A percentile compares a stretch with the other conserved stretches of the same genome.
These are phyloP conservation scores for Lasiodiplodia sp. DNA, from an alignment of 2,329 filamentous ascomycete genomes.

Conservation along the genomic window DNA sequence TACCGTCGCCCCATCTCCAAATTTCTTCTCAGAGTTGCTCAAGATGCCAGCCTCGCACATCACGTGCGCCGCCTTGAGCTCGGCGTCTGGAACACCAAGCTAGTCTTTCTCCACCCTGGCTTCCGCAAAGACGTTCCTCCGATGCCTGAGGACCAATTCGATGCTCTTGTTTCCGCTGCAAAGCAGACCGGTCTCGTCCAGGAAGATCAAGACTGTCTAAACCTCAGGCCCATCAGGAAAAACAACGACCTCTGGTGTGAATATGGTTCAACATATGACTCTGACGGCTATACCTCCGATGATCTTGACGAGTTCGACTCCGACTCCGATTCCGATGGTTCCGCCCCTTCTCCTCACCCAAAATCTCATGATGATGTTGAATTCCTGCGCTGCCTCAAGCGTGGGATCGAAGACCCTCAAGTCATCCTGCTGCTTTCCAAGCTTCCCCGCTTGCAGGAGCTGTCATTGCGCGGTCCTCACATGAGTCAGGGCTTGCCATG, in stretches of 20 bases:
- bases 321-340: background rate
- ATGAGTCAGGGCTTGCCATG: constrained; percentile 1
- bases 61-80: constrained; percentile 21
- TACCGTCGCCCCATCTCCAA: constrained; percentile 10
- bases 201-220: background rate
- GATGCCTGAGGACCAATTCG: constrained; percentile 5
- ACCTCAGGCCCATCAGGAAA: constrained; percentile 6
- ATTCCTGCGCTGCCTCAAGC: constrained; percentile 15
- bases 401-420: constrained; percentile 20
- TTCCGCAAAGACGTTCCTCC: background rate
- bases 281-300: constrained; percentile 1
- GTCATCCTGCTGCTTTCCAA: constrained; percentile 17
- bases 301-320: background rate
- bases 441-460: constrained; percentile 20
- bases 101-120: background rate
- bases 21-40: constrained; percentile 10
- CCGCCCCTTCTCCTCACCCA: background rate
- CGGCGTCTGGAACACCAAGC: constrained; percentile 23
- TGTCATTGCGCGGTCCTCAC: background rate
- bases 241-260: constrained; percentile 5
- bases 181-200: constrained; percentile 3
- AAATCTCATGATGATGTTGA: constrained; percentile 5
- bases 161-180: constrained; percentile 4
- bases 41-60: constrained; percentile 10
- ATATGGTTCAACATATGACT: constrained; percentile 3